These are phyloP conservation scores for Ceriops tagal DNA, from an alignment of 345 rosid species.

Conservation along the genomic window DNA sequence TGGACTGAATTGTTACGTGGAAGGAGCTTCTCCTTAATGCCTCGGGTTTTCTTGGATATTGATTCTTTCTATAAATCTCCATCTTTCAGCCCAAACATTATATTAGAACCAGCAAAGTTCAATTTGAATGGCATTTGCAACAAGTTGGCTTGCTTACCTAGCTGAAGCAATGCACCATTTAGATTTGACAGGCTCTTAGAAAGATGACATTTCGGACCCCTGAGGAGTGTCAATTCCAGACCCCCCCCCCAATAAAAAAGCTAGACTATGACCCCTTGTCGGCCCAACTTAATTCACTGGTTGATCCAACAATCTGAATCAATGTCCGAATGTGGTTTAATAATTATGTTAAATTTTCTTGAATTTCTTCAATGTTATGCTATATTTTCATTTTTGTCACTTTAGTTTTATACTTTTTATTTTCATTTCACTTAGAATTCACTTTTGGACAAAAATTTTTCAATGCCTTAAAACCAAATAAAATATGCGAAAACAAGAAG, in stretches of 20 bases:
- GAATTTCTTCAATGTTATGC: too few relatives aligned
- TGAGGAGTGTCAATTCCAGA: slow-evolving; percentile 23
- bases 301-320: too few relatives aligned
- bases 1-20: slow-evolving; percentile 69
- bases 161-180: slow-evolving; percentile 68
- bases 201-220: slow-evolving; percentile 42
- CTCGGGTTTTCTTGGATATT: slow-evolving; percentile 66
- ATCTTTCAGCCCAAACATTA: slow-evolving; percentile 10
- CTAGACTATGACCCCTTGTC: too few relatives aligned
- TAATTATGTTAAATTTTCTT: too few relatives aligned
- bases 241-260: slow-evolving; percentile 18
- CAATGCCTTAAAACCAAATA: too few relatives aligned
- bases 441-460: too few relatives aligned
- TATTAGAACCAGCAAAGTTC: neutral
- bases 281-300: too few relatives aligned
- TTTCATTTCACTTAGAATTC: too few relatives aligned
- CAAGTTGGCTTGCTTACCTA: slow-evolving; percentile 35
- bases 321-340: too few relatives aligned
- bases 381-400: too few relatives aligned
- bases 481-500: too few relatives aligned
- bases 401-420: too few relatives aligned
- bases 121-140: neutral
- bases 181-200: slow-evolving; percentile 69
- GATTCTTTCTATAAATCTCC: slow-evolving; percentile 59
- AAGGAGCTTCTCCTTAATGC: slow-evolving; percentile 77